Conservation (phyloP, 2,329 filamentous ascomycete genomes). For the Grosmannia huntii region DNA sequence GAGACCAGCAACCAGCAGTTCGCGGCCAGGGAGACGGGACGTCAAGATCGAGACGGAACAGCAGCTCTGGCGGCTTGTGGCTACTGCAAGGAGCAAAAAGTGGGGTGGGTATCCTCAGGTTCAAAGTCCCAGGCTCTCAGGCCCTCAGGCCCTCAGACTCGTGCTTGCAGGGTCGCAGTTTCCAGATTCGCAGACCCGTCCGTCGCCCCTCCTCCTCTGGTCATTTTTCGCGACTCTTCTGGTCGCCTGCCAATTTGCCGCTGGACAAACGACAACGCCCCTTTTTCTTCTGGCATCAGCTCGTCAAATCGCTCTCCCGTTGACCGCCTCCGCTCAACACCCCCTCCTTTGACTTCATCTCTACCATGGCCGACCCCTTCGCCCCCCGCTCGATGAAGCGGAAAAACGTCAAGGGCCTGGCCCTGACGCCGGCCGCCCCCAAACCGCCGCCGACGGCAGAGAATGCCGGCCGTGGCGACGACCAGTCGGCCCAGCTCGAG, state of each 20-base stretch:
- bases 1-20: not conserved
- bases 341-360: not conserved
- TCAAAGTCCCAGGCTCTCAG: not conserved
- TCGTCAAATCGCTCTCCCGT: not conserved
- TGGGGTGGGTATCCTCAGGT: not conserved
- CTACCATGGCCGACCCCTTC: slow-evolving; percentile 47
- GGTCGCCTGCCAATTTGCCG: not conserved
- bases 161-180: slow-evolving; percentile 1
- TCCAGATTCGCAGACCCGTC: not conserved
- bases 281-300: not conserved
- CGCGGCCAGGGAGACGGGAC: not conserved
- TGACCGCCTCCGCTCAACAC: not conserved
- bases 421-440: slow-evolving; percentile 65
- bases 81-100: not conserved
- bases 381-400: slow-evolving; percentile 81
- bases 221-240: not conserved
- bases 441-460: slow-evolving; percentile 61
- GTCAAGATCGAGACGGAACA: not conserved
- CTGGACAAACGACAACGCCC: not conserved
- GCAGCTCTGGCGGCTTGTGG: not conserved
- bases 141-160: not conserved
- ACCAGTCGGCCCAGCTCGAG: slow-evolving; percentile 61
- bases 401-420: slow-evolving; percentile 93
- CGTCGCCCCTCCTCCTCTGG: not conserved
- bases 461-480: slow-evolving; percentile 42